phyloP scores from a whole-genome alignment of 1,139 yeast genomes.

The Taphrina sp. region DNA sequence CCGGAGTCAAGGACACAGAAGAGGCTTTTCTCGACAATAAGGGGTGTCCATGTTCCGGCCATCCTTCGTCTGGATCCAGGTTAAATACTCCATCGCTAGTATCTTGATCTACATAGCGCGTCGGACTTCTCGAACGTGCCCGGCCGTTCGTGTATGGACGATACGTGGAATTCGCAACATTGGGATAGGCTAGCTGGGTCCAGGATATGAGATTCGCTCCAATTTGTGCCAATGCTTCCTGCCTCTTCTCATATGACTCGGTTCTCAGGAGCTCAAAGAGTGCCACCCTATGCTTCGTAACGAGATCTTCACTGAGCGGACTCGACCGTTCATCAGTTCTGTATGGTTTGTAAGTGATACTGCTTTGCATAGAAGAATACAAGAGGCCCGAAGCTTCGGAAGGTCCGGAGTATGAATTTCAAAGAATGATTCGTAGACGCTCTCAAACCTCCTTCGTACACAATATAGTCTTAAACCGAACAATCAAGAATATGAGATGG shows the following conservation, averaged over 20 bases:
- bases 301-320: constrained; percentile 1
- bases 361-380: constrained; percentile 3
- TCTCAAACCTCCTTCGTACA: too few relatives aligned
- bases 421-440: too few relatives aligned
- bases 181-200: constrained; percentile 20
- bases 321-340: neutral
- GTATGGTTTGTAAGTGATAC: constrained; percentile 6
- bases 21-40: constrained; percentile 2
- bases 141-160: neutral
- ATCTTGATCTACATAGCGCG: too few relatives aligned
- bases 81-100: constrained; percentile 18
- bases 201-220: constrained; percentile 15
- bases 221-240: constrained; percentile 7
- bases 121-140: neutral
- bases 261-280: constrained; percentile 17
- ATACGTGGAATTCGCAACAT: neutral
- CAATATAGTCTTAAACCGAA: too few relatives aligned
- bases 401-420: too few relatives aligned
- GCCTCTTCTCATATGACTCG: constrained; percentile 10
- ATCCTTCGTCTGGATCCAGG: constrained; percentile 23
- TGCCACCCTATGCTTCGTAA: constrained; percentile 16
- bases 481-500: too few relatives aligned
- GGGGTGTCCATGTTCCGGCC: neutral
- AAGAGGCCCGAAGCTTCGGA: too few relatives aligned
- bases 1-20: neutral